These are phyloP conservation scores for Carex arenaria DNA, from an alignment of 202 grass and related monocot species.

Conservation along the genomic window DNA sequence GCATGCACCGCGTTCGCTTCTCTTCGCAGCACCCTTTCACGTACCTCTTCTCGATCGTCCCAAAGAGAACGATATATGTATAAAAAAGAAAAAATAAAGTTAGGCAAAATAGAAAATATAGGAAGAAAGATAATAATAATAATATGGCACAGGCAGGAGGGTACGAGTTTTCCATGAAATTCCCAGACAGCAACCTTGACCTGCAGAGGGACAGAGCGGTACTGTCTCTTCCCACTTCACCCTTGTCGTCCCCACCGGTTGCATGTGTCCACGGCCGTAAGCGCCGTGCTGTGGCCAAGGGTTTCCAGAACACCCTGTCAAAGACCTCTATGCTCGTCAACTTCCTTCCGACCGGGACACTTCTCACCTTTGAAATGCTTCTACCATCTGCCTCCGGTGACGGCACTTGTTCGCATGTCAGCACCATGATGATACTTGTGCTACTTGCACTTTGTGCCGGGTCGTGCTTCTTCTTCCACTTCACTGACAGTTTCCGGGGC, in stretches of 20 bases:
- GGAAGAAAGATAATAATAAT: background rate
- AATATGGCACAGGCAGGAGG: background rate
- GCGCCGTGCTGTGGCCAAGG: conserved; percentile 38
- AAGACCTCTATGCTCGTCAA: conserved; percentile 70
- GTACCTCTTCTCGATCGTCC: background rate
- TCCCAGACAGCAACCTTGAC: background rate
- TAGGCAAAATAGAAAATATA: background rate
- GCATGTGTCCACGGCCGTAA: background rate
- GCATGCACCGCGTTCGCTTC: background rate
- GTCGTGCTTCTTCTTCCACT: conserved; percentile 63
- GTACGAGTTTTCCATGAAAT: background rate
- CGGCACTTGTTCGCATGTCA: conserved; percentile 37
- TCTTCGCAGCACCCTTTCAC: background rate
- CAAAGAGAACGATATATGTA: background rate
- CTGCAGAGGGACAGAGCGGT: background rate
- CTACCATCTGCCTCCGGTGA: conserved; percentile 36
- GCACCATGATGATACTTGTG: conserved; percentile 29
- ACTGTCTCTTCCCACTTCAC: conserved; percentile 7
- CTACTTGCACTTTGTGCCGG: conserved; percentile 41
- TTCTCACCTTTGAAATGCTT: conserved; percentile 51
- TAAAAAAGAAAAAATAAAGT: background rate
- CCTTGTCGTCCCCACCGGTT: background rate
- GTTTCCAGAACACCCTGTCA: conserved; percentile 48
- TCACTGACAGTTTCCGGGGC: conserved; percentile 59
- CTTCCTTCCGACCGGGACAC: conserved; percentile 54